Base-by-base conservation (phyloP, 1,284 basidiomycete genomes). In the Malassezia sympodialis region DNA sequence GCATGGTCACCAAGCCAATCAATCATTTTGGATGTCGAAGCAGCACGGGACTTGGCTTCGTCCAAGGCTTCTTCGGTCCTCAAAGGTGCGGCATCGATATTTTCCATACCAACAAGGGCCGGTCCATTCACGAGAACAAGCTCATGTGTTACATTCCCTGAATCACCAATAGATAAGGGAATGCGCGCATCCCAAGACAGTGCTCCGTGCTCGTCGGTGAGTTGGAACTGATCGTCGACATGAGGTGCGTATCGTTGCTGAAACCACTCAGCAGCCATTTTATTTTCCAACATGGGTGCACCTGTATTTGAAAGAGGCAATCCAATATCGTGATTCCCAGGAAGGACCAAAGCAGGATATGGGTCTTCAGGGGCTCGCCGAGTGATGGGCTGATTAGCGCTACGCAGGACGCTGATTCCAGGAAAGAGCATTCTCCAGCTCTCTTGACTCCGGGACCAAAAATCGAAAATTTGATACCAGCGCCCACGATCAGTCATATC, bases 311-410 rank as follows among this genome's bases (percentile, higher is more conserved):
- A 17, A 8, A 31, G 59, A 4, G 62, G 62, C 7, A 69, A 58
- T 15, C 66, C 62, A 21, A 68, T 56, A 34, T 69, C 68, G 46
- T 67, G 68, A 26, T 69, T 68, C 14, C 68, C 68, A 4, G 68
- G 46, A 4, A 54, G 30, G 4, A 54, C 40, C 8, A 54, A 30
- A 0, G 52, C 40, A 11, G 50, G 50, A 4, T 11, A 24, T 19
- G 42, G 8, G 30, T 26, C 40, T n/a, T 28, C 5, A 3, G 12
- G 2, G 8, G 3, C 12, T 11, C 35, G 49, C 2, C 19, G 26
- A 5, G 39, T n/a, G 11, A 37, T 37, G 3, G 42, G 43, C 5
- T 31, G 31, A 8, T 15, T 2, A 3, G 35, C 19, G 15, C 11
- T 31, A 3, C 41, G 37, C 15, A 48, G 11, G 14, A 49, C 6